These are phyloP conservation scores for Chlamydomonas eustigma DNA, from an alignment of 139 green algal genomes.

Conservation along the genomic window DNA sequence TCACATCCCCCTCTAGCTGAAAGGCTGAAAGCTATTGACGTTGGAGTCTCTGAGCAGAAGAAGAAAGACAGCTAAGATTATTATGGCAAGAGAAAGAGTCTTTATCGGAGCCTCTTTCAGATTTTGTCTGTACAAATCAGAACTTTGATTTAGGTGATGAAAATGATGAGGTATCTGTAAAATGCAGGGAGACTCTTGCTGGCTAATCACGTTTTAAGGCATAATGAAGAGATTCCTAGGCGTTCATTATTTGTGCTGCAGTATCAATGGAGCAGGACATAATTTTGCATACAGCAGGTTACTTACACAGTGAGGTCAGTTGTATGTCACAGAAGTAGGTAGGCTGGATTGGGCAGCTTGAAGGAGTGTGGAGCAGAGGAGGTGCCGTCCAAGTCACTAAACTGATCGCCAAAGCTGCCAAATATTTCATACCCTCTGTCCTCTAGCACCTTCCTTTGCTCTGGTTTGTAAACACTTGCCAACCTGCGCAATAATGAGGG, in stretches of 20 bases:
- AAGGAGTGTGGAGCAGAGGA: slow-evolving; percentile 28
- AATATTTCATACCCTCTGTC: slow-evolving; percentile 19
- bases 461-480: slow-evolving; percentile 61
- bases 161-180: no score
- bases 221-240: no score
- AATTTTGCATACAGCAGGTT: no score
- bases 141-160: no score
- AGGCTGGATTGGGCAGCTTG: slow-evolving; percentile 63
- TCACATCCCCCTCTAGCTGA: slow-evolving; percentile 79
- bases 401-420: slow-evolving; percentile 46
- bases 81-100: background rate
- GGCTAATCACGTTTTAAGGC: no score
- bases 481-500: no score
- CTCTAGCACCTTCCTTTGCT: slow-evolving; percentile 35
- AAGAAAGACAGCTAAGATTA: slow-evolving; percentile 8
- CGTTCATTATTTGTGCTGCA: no score
- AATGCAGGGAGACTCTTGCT: no score
- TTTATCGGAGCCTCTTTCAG: no score
- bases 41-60: background rate
- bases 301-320: no score
- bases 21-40: slow-evolving; percentile 68
- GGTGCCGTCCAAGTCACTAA: slow-evolving; percentile 42
- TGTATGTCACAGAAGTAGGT: slow-evolving; percentile 54
- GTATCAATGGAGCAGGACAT: no score
- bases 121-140: no score